phyloP scores from a whole-genome alignment of 2,329 filamentous ascomycete genomes.

The Aspergillus glaucus region DNA sequence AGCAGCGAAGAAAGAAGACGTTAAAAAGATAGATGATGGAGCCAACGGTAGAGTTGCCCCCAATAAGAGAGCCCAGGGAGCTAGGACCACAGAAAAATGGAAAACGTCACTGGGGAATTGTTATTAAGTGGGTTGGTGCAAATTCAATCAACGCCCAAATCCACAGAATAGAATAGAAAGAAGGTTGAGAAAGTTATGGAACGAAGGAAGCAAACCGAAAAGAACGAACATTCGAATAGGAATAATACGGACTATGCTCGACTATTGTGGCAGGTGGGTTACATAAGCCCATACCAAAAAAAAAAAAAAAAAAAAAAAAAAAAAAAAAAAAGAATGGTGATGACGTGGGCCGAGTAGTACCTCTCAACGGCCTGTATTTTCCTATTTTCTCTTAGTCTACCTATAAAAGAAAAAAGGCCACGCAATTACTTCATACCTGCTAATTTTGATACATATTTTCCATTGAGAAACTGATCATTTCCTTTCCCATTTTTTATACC shows the following conservation, averaged over 20 bases:
- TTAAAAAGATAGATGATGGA: slow-evolving; percentile 6
- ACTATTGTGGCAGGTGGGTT: neutral
- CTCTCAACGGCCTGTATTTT: neutral
- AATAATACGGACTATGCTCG: no score
- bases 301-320: neutral
- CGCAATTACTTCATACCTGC: neutral
- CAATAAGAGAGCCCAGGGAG: slow-evolving; percentile 7
- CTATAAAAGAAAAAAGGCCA: neutral
- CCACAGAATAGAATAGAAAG: no score
- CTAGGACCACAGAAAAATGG: neutral
- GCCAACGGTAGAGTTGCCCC: slow-evolving; percentile 8
- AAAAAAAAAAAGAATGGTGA: neutral
- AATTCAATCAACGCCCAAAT: no score
- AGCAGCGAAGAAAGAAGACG: slow-evolving; percentile 7
- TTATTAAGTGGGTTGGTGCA: slow-evolving; percentile 2
- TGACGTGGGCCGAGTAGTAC: neutral
- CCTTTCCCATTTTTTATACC: no score
- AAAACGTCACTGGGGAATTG: neutral
- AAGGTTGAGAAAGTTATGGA: neutral
- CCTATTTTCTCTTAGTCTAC: neutral
- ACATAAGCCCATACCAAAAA: neutral
- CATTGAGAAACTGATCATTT: neutral
- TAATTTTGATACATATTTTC: neutral
- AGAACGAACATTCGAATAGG: neutral
- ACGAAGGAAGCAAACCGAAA: neutral